phyloP scores from a whole-genome alignment of 495 filamentous ascomycete species.

The Neohortaea acidophila region DNA sequence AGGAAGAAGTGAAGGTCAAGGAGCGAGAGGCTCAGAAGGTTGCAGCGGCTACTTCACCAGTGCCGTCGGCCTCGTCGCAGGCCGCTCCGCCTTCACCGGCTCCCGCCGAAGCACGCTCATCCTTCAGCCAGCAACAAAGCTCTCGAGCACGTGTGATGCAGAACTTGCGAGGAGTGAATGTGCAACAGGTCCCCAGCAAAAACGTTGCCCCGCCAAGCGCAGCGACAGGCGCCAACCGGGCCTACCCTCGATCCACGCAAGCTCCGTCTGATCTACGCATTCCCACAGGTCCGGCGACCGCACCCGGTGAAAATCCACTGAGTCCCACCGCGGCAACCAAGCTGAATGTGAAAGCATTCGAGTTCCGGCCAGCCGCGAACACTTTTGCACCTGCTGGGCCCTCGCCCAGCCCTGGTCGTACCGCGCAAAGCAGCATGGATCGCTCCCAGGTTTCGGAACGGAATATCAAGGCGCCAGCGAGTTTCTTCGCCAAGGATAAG shows the following conservation, averaged over 20 bases:
- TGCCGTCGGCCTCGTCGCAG: constrained; percentile 8
- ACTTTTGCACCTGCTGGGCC: constrained; percentile 55
- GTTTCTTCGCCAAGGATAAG: constrained; percentile 39
- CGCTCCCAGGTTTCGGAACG: no score
- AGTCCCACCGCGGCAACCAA: constrained; percentile 17
- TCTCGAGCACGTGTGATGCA: constrained; percentile 2
- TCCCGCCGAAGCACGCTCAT: constrained; percentile 10
- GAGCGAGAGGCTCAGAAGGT: constrained; percentile 47
- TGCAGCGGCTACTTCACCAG: constrained; percentile 24
- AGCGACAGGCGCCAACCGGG: no score
- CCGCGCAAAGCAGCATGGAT: constrained; percentile 53
- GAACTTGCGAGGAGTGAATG: constrained; percentile 1
- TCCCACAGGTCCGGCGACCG: constrained; percentile 21
- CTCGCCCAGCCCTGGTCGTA: constrained; percentile 41
- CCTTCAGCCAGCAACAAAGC: not conserved
- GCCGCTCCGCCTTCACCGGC: constrained; percentile 12
- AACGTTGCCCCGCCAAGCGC: no score
- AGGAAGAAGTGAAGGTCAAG: constrained; percentile 18
- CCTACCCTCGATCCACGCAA: no score
- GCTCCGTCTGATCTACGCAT: constrained; percentile 6
- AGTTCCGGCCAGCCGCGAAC: constrained; percentile 66
- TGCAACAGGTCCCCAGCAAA: not conserved
- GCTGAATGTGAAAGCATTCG: constrained; percentile 41
- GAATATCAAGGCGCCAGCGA: constrained; percentile 16
- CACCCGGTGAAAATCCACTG: constrained; percentile 14